A percentile compares a stretch with the other conserved stretches of the same genome.
Evolutionary conservation across 2,329 filamentous ascomycete species (phyloP).

Genomic region (Colletotrichum liriopes): DNA sequence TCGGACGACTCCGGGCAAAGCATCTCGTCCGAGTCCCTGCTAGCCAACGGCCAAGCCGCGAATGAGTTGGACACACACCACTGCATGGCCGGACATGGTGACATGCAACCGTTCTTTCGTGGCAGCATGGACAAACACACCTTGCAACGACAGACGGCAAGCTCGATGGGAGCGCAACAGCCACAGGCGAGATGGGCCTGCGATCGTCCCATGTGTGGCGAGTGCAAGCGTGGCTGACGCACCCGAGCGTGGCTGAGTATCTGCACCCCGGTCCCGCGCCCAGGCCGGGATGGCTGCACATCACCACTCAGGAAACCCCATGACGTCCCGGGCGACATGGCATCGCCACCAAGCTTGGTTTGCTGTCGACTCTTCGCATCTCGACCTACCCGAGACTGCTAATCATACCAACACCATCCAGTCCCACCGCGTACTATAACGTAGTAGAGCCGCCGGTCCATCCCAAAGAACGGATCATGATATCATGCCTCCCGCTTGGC

Average conservation of each 20-base stretch:
- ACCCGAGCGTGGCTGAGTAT: conserved; percentile 22
- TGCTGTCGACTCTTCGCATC: not conserved
- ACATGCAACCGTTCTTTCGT: not conserved
- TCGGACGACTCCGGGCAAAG: not conserved
- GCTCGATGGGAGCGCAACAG: not conserved
- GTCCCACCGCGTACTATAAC: not conserved
- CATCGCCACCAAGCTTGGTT: conserved; percentile 13
- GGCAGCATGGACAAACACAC: not conserved
- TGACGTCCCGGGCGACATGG: not conserved
- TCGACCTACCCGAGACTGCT: not conserved
- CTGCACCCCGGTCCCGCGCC: not conserved
- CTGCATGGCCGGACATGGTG: too few relatives aligned
- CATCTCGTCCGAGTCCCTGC: not conserved
- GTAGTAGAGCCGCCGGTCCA: not conserved
- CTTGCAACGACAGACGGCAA: not conserved
- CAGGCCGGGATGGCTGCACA: conserved; percentile 5
- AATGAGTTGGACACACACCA: not conserved
- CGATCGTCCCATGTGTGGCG: conserved; percentile 22
- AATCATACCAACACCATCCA: not conserved
- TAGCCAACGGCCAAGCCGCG: not conserved
- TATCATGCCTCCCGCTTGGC: conserved; percentile 25
- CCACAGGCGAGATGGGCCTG: not conserved
- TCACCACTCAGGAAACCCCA: conserved; percentile 2
- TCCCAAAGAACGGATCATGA: conserved; percentile 9
- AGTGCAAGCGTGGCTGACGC: conserved; percentile 26